Evolutionary conservation across 2,329 filamentous ascomycete species (phyloP), one percentile per base, ranked within the genome.

Genomic region (Fusarium proliferatum): DNA sequence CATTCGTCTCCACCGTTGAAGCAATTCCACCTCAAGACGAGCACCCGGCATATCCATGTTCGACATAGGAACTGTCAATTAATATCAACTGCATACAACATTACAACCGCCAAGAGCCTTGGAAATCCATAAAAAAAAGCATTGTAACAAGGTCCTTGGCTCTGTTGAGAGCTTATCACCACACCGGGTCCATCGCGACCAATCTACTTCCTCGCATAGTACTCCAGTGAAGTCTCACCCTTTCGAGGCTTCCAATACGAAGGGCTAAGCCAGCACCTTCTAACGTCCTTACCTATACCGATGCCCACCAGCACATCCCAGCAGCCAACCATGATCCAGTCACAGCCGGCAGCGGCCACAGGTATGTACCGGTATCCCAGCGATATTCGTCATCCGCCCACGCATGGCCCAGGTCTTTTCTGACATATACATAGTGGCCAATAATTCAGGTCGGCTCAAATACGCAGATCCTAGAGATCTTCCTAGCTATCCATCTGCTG

Each of bases 381-480:
- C 53, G 48, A 72, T 48, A 39, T 58, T 63, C 67, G 58, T 58
- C 55, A 73, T 64, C 63, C 41, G n/a, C 57, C 70, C 51, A 46
- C 63, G 64, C 41, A 48, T 48, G 49, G 66, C 61, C 62, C 33
- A 52, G 62, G 51, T 33, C 61, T 48, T 48, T 69, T 59, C 67
- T 69, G 52, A 69, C 66, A 59, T 70, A 57, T 63, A 67, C 74
- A 71, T 64, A 76, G 69, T 71, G 79, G 78, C 70, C 41, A 74
- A 77, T 57, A 75, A 77, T 30, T 80, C 83, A 42, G 86, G 85
- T 51, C 84, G 84, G 60, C 84, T 95, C 67, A 92, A 91, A 81
- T 93, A 94, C 85, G 93, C 93, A 67, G 88, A 89, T 77, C 89
- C 93, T 48, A 86, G 90, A 78, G 91, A 93, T 76, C 88, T 96